Conservation (phyloP, 257 asterid species). For the Solanum lycopersicoides region DNA sequence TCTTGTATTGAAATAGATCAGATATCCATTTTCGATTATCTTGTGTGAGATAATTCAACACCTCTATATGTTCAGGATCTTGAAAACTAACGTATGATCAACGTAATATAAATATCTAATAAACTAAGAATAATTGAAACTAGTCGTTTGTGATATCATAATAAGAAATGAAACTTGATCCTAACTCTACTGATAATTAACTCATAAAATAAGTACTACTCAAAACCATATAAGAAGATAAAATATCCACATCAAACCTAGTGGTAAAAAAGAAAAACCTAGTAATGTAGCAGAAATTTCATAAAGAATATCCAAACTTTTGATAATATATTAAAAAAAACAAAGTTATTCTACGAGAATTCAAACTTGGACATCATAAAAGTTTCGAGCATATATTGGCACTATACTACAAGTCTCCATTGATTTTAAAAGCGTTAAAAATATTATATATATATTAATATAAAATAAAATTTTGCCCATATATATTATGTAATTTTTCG, state of each 20-base stretch:
- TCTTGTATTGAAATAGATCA: background rate
- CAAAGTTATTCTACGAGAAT: too few species aligned
- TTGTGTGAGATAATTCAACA: background rate
- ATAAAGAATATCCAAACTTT: too few species aligned
- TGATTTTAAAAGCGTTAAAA: too few species aligned
- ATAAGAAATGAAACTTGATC: background rate
- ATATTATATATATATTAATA: too few species aligned
- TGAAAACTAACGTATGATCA: background rate
- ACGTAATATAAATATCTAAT: background rate
- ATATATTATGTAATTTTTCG: too few species aligned
- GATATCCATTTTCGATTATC: background rate
- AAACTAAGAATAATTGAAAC: too few species aligned
- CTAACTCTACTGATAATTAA: background rate
- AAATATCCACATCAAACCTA: background rate
- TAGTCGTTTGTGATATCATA: too few species aligned
- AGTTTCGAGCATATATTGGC: background rate
- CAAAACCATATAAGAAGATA: background rate
- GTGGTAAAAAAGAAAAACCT: too few species aligned
- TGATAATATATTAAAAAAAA: too few species aligned
- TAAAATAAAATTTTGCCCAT: too few species aligned
- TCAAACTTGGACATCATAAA: background rate
- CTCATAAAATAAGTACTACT: background rate
- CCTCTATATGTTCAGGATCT: background rate
- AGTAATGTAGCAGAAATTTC: too few species aligned
- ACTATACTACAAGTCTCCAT: too few species aligned